Evolutionary conservation across 2,329 filamentous ascomycete species (phyloP).

Genomic region (Elsinoe arachidis): DNA sequence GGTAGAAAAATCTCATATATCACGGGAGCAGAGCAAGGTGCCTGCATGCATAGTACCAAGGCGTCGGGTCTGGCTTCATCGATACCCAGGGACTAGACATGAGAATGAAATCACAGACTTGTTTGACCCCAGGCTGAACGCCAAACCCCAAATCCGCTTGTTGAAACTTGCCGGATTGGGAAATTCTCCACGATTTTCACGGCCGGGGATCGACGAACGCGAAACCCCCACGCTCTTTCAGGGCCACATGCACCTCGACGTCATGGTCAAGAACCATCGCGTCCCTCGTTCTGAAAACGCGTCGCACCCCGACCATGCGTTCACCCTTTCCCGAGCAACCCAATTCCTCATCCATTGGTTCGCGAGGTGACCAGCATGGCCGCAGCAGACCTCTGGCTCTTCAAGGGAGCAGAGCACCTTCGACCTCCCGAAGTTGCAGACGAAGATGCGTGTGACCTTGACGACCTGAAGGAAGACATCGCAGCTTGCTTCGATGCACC

Average conservation of each 20-base stretch:
- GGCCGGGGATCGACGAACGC: neutral
- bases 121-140: neutral
- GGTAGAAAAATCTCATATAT: neutral
- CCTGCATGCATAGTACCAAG: neutral
- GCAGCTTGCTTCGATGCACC: neutral
- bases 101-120: slow-evolving; percentile 2
- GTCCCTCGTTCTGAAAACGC: neutral
- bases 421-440: neutral
- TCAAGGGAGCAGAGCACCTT: neutral
- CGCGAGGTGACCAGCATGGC: neutral
- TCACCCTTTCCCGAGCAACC: neutral
- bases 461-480: neutral
- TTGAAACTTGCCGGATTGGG: neutral
- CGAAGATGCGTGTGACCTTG: neutral
- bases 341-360: neutral
- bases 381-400: neutral
- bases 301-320: neutral
- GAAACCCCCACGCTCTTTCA: neutral
- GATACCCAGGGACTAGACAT: slow-evolving; percentile 10
- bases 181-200: neutral
- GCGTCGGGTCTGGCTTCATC: slow-evolving; percentile 4
- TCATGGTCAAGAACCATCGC: neutral
- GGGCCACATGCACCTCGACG: neutral
- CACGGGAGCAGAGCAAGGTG: neutral
- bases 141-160: neutral